A percentile compares a stretch with the other conserved stretches of the same genome.
These are phyloP conservation scores for Termitomyces sp. DNA, from an alignment of 768 basidiomycete species.

Conservation along the genomic window DNA sequence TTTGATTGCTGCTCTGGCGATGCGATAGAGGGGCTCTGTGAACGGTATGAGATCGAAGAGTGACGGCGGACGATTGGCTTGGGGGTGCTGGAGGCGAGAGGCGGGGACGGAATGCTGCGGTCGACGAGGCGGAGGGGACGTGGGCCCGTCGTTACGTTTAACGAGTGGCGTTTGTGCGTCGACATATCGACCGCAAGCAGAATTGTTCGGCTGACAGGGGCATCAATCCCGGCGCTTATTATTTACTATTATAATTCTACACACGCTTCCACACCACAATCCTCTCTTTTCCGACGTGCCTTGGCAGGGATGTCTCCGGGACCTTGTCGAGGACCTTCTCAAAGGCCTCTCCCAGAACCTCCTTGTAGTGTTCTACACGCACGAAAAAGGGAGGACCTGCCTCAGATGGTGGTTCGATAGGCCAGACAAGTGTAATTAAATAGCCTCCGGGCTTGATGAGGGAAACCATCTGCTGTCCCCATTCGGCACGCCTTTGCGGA, in stretches of 20 bases:
- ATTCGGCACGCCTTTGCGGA: slow-evolving; percentile 42
- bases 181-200: not conserved
- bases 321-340: slow-evolving; percentile 47
- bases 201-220: not conserved
- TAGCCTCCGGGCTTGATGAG: slow-evolving; percentile 61
- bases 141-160: slow-evolving; percentile 28
- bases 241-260: not conserved
- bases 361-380: slow-evolving; percentile 44
- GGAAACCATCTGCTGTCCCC: slow-evolving; percentile 52
- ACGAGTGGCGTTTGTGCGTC: slow-evolving; percentile 25
- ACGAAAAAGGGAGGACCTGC: slow-evolving; percentile 62
- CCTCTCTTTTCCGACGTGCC: slow-evolving; percentile 43
- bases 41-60: slow-evolving; percentile 51
- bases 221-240: not conserved
- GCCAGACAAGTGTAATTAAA: slow-evolving; percentile 56
- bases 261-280: slow-evolving; percentile 46
- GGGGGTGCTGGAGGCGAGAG: slow-evolving; percentile 7
- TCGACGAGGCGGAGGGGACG: slow-evolving; percentile 45
- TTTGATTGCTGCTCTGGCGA: slow-evolving; percentile 17
- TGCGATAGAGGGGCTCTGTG: slow-evolving; percentile 12
- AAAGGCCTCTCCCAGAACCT: slow-evolving; percentile 8
- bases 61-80: slow-evolving; percentile 32
- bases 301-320: slow-evolving; percentile 33
- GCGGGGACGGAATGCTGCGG: slow-evolving; percentile 24
- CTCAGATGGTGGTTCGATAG: slow-evolving; percentile 38